These are phyloP conservation scores for Achaetomium macrosporum DNA, from an alignment of 2,329 filamentous ascomycete genomes.

Conservation along the genomic window DNA sequence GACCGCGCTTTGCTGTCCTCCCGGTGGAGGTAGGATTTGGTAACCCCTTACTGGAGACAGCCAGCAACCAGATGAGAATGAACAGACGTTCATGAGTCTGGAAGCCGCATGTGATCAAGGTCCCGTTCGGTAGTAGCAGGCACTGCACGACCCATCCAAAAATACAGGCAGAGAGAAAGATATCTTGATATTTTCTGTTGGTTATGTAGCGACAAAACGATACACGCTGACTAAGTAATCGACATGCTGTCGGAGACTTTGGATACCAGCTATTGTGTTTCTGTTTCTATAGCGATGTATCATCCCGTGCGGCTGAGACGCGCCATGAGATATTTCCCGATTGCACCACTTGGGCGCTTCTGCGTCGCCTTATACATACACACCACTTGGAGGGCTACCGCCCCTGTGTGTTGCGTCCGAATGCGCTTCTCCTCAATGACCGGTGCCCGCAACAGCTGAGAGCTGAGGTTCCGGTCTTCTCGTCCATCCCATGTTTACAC, in stretches of 20 bases:
- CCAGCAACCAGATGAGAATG: neutral
- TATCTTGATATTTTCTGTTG: conserved; percentile 1
- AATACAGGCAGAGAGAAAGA: neutral
- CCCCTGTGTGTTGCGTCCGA: no score
- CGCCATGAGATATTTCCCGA: neutral
- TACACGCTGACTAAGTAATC: neutral
- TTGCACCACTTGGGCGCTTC: no score
- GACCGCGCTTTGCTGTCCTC: no score
- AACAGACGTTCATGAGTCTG: no score
- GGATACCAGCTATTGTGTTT: neutral
- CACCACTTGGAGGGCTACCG: no score
- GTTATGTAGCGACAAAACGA: neutral
- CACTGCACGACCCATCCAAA: neutral
- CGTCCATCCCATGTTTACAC: neutral
- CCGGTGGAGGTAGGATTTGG: no score
- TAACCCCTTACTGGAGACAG: no score
- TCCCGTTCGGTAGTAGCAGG: neutral
- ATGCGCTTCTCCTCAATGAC: neutral
- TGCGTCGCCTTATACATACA: no score
- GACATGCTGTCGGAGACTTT: neutral
- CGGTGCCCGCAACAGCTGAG: neutral
- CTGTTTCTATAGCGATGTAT: neutral
- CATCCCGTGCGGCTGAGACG: no score
- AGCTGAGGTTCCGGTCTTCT: neutral
- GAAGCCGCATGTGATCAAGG: no score